These are phyloP conservation scores for Termitomyces sp. DNA, from an alignment of 768 basidiomycete species.

Conservation along the genomic window DNA sequence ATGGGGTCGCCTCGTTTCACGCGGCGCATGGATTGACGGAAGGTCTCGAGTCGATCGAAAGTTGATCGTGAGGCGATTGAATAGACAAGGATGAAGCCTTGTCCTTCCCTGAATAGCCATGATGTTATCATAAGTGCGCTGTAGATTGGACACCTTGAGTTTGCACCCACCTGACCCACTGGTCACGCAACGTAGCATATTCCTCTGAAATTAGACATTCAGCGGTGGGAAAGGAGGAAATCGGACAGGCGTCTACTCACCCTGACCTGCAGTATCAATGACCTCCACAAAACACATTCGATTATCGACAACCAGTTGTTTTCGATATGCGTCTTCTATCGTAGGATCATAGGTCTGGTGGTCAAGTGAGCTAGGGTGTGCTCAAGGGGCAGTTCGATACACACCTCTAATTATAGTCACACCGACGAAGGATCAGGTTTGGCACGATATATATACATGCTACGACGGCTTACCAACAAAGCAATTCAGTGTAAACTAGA, in stretches of 20 bases:
- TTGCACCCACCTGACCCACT: constrained; percentile 84
- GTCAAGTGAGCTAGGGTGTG: constrained; percentile 11
- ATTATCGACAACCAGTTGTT: constrained; percentile 92
- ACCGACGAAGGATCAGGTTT: background rate
- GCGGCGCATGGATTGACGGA: constrained; percentile 85
- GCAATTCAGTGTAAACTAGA: constrained; percentile 90
- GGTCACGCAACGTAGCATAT: constrained; percentile 93
- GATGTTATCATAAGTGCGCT: constrained; percentile 5
- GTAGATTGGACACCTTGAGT: constrained; percentile 2
- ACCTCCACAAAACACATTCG: constrained; percentile 95
- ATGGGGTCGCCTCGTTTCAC: constrained; percentile 84
- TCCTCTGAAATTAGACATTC: constrained; percentile 61
- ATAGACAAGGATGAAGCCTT: constrained; percentile 97
- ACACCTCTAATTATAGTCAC: constrained; percentile 45
- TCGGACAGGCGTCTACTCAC: constrained; percentile 38
- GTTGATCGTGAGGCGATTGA: constrained; percentile 93
- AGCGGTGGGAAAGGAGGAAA: constrained; percentile 14
- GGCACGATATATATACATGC: constrained; percentile 9
- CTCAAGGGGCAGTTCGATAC: constrained; percentile 12
- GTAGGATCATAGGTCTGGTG: constrained; percentile 92
- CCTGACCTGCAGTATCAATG: constrained; percentile 97
- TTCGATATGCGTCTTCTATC: constrained; percentile 97
- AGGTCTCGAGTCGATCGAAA: constrained; percentile 86
- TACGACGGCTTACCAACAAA: constrained; percentile 75
- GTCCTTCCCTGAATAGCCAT: constrained; percentile 68